Base-by-base conservation (phyloP, 805 yeast genomes). In the Nakazawaea siamensis region DNA sequence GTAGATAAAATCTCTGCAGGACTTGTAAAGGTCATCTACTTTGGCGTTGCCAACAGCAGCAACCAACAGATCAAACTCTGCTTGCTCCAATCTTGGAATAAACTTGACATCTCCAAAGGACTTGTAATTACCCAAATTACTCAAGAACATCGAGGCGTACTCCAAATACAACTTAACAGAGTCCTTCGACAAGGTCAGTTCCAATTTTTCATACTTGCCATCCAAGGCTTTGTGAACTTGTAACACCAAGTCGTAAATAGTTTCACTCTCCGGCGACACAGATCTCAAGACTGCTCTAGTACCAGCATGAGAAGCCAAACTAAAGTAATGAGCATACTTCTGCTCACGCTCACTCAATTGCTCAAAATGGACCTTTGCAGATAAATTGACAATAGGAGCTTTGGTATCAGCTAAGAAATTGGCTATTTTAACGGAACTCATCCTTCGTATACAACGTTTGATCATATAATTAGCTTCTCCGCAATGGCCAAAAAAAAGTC, bases 71-170 rank as follows among this genome's bases (percentile, higher is more conserved):
- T 60, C 68, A 45, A 85, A 76, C 5, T 66, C 65, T 0, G 55
- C 68, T 21, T 45, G 49, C 0, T 66, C 38, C 26, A 84, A 48
- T 33, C 73, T 60, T 27, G 96, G 96, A 43, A 86, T 67, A 50
- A 86, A 86, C 57, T 86, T 86, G 46, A 74, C 73, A 58, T 86
- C 95, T 45, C 96, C 96, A 54, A 86, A 86, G 1, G 92, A 80
- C 58, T 80, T 86, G 60, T 72, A 82, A 50, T 82, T 82, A 45
- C 92, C 92, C 54, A 78, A 63, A 55, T 82, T 82, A 25, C 78
- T 64, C 42, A 82, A 61, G 49, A 82, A 76, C 60, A 82, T 90
- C 27, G 86, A 80, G 20, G 78, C 80, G 54, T 73, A 85, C 50
- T 80, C 84, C 53, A 84, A 60, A 52, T 80, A 83, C 14, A 54